A percentile compares a stretch with the other conserved stretches of the same genome.
Conservation (phyloP, 768 basidiomycete species). For the Auricularia sp. region DNA sequence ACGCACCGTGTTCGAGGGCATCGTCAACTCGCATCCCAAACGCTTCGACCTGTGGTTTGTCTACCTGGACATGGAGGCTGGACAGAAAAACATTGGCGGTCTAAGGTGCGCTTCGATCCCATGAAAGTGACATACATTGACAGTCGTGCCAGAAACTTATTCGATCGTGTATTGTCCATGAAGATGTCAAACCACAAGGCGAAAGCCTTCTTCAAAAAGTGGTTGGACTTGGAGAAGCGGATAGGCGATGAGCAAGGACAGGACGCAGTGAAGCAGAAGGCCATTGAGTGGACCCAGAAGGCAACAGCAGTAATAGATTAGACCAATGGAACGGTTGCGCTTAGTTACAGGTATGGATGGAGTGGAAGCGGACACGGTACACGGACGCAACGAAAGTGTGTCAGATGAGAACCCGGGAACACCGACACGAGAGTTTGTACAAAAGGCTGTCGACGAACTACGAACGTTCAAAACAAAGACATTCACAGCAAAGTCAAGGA, state of each 20-base stretch:
- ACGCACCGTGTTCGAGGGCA: slow-evolving; percentile 92
- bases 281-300: slow-evolving; percentile 81
- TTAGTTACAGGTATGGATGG: slow-evolving; percentile 23
- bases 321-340: neutral
- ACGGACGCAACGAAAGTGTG: slow-evolving; percentile 1
- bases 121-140: neutral
- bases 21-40: slow-evolving; percentile 91
- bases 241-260: slow-evolving; percentile 83
- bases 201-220: slow-evolving; percentile 97
- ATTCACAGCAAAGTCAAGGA: slow-evolving; percentile 9
- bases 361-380: slow-evolving; percentile 7
- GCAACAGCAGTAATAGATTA: slow-evolving; percentile 22
- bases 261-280: slow-evolving; percentile 72
- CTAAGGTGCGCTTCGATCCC: slow-evolving; percentile 42
- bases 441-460: slow-evolving; percentile 2
- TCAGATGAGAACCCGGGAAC: slow-evolving; percentile 6
- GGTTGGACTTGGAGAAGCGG: slow-evolving; percentile 79
- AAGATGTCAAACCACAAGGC: slow-evolving; percentile 95
- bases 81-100: slow-evolving; percentile 67
- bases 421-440: neutral
- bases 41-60: slow-evolving; percentile 92
- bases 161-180: slow-evolving; percentile 67
- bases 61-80: slow-evolving; percentile 94
- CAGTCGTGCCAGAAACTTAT: slow-evolving; percentile 53
- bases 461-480: neutral